Evolutionary conservation across 2,329 filamentous ascomycete species (phyloP), one percentile per base, ranked within the genome.

Genomic region (Akanthomyces lecanii): DNA sequence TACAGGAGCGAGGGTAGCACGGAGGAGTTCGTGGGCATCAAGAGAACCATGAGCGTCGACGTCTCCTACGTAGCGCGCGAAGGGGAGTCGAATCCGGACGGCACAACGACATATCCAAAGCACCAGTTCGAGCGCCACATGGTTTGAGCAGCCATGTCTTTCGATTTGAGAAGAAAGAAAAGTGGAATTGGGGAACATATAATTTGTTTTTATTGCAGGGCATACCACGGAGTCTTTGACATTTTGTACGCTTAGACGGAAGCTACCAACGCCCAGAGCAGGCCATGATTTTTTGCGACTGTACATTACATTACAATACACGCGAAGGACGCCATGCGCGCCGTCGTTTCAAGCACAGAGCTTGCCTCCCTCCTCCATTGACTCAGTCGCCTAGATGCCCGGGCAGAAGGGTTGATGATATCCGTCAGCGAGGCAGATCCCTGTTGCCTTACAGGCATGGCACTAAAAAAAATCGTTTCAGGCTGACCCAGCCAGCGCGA

Each of bases 101-200:
- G 60, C 42, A 62, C 51, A 7, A 62, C 40, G 1, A 55, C 50
- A n/a, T 62, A 62, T 28, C 60, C 51, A 10, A 42, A 55, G 25
- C 51, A 62, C 30, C 60, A 62, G 33, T 62, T 56, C 23, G 60
- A 62, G 30, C 60, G 60, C 1, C 60, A 62, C n/a, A 40, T 62
- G 2, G 52, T 62, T 1, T 62, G 42, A n/a, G n/a, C 18, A 38
- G 14, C 33, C 16, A 14, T 10, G 12, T 30, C 30, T 44, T 56
- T 48, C 8, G 36, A 3, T 10, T 23, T 40, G 36, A 21, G 1
- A 21, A 21, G 21, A 5, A n/a, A 11, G 36, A 50, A 50, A 30
- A 50, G 21, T 25, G 23, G 7, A 18, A 55, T 57, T 57, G 47
- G 16, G 21, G 18, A 28, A 4, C 33, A 38, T 8, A 21, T 7